Percentiles rank a stretch among this genome's conserved stretches.
phyloP scores from a whole-genome alignment of 2,329 filamentous ascomycete genomes.

The Xylaria sp. region DNA sequence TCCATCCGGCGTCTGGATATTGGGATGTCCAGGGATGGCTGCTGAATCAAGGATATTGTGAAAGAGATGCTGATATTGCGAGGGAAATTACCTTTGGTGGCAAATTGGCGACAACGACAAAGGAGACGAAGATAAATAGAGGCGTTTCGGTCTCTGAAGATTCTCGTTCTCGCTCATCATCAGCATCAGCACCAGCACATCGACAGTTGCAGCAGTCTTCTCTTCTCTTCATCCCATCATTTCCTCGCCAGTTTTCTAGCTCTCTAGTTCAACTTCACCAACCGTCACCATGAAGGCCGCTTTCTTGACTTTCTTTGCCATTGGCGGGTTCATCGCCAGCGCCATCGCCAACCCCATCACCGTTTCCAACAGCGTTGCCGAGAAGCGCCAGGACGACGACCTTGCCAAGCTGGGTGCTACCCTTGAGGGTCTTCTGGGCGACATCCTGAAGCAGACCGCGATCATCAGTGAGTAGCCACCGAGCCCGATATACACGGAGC shows the following conservation, averaged over 20 bases:
- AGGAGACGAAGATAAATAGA: constrained; percentile 25
- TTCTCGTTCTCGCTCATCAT: constrained; percentile 1
- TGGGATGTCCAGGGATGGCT: neutral
- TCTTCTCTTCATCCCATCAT: constrained; percentile 1
- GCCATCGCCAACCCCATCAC: constrained; percentile 34
- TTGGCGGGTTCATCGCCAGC: constrained; percentile 36
- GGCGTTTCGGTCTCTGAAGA: neutral
- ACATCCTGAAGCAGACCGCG: constrained; percentile 36
- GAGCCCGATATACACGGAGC: neutral
- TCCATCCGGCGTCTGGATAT: neutral
- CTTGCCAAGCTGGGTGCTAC: constrained; percentile 30
- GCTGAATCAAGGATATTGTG: constrained; percentile 7
- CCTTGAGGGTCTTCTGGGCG: constrained; percentile 29
- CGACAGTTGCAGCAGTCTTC: constrained; percentile 14
- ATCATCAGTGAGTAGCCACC: constrained; percentile 33
- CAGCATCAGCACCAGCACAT: constrained; percentile 13
- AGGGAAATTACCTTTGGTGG: neutral
- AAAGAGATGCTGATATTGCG: neutral
- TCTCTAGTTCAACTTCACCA: constrained; percentile 4
- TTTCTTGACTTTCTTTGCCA: constrained; percentile 33
- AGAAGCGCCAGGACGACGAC: constrained; percentile 37
- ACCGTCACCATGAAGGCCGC: constrained; percentile 36
- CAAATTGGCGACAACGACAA: neutral
- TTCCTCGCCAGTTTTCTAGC: neutral
- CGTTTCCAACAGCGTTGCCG: constrained; percentile 20